Evolutionary conservation across 495 filamentous ascomycete species (phyloP), one percentile per base, ranked within the genome.

Genomic region (Lophiotrema nucula): DNA sequence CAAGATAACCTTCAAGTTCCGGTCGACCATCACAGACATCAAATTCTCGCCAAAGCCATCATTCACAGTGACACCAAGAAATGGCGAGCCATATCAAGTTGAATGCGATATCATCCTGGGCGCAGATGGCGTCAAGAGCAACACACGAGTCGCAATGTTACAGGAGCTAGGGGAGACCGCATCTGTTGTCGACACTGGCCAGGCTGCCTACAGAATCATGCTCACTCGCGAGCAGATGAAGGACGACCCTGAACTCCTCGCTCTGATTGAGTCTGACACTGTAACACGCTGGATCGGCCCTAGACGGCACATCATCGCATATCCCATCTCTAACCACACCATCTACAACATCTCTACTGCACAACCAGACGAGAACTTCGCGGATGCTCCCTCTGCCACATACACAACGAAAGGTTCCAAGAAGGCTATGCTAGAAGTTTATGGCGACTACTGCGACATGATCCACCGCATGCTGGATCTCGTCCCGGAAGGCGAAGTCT

Each of bases 181-280:
- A 22, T 74, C 81, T 48, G 81, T 88, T 68, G 76, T 82, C 52
- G 86, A 90, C 66, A 90, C 85, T 27, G 77, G 86, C 26, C 84
- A 92, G 67, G 88, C 88, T 15, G 88, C 87, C n/a, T 92, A 90
- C 77, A 81, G 88, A 13, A 90, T 93, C 74, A 87, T 92, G 84
- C 81, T 92, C 55, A 79, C 76, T 49, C 81, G 84, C 15, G 76
- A 80, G 39, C 78, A 89, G 60, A 83, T 89, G 80, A 72, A 76
- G 53, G 66, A 78, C 46, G 85, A 90, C 69, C 78, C 83, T 0
- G 84, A 88, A 61, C 80, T 91, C 15, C 72, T 87, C 22, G 81
- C 74, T 24, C 78, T 92, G 4, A 73, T 92, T 12, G 80, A 87
- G 54, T 73, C 76, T 58, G 83, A 86, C 58, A 75, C 72, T n/a